phyloP scores from a whole-genome alignment of 1,284 basidiomycete genomes.

The Malassezia sympodialis region DNA sequence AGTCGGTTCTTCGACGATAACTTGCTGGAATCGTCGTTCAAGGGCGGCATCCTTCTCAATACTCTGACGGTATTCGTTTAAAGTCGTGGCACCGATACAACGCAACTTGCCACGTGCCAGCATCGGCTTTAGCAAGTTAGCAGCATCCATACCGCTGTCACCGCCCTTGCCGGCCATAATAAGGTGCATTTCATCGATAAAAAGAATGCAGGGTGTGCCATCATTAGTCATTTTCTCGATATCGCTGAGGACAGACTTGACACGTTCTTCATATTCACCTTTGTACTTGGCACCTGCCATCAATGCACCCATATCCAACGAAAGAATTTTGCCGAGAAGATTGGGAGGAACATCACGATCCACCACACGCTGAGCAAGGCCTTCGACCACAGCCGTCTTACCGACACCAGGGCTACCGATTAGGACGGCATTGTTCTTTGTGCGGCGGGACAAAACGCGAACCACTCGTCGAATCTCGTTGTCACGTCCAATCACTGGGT shows the following conservation, averaged over 20 bases:
- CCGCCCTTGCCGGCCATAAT: conserved; percentile 42
- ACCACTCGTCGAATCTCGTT: conserved; percentile 45
- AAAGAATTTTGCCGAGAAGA: conserved; percentile 68
- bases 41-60: conserved; percentile 80
- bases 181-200: conserved; percentile 69
- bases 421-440: conserved; percentile 83
- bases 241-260: conserved; percentile 80
- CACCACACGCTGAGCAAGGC: conserved; percentile 87
- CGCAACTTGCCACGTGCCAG: conserved; percentile 73
- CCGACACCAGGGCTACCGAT: conserved; percentile 56
- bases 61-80: conserved; percentile 85
- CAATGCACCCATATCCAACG: conserved; percentile 80
- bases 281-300: conserved; percentile 95
- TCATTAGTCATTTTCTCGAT: conserved; percentile 81
- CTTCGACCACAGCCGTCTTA: conserved; percentile 72
- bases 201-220: conserved; percentile 76
- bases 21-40: conserved; percentile 82
- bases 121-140: conserved; percentile 48
- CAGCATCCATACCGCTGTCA: conserved; percentile 42
- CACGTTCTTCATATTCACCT: conserved; percentile 93
- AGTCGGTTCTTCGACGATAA: conserved; percentile 80
- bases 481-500: conserved; percentile 55
- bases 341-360: conserved; percentile 88
- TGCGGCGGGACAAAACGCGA: conserved; percentile 52
- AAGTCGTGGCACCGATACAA: conserved; percentile 85